A percentile compares a stretch with the other conserved stretches of the same genome.
These are phyloP conservation scores for Penicillium sp. DNA, from an alignment of 2,329 filamentous ascomycete species.

Conservation along the genomic window DNA sequence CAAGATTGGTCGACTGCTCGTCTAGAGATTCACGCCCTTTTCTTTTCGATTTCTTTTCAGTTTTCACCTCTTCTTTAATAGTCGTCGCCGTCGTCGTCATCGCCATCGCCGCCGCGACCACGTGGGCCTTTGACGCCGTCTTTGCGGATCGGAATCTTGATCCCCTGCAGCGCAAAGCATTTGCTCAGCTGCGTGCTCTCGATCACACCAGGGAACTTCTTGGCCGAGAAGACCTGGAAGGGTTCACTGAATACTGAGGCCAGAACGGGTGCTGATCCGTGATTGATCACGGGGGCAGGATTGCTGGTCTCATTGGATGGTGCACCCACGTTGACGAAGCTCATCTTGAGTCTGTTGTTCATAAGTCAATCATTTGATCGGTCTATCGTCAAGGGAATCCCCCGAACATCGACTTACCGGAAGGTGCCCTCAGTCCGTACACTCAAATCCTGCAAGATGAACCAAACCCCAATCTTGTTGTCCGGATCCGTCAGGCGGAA, in stretches of 20 bases:
- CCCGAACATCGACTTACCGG: constrained; percentile 55
- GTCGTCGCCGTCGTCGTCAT: constrained; percentile 34
- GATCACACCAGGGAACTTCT: constrained; percentile 97
- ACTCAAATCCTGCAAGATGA: constrained; percentile 91
- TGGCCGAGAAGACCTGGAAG: constrained; percentile 93
- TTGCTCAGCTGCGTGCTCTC: constrained; percentile 90
- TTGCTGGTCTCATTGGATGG: constrained; percentile 37
- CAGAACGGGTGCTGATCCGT: constrained; percentile 74
- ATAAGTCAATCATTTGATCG: neutral
- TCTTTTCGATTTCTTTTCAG: too few relatives aligned
- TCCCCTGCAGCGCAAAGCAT: constrained; percentile 87
- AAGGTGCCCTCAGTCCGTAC: constrained; percentile 91
- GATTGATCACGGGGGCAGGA: constrained; percentile 59
- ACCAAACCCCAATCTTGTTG: constrained; percentile 89
- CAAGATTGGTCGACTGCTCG: neutral
- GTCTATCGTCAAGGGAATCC: neutral
- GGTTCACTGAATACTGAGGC: constrained; percentile 81
- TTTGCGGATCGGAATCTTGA: constrained; percentile 95
- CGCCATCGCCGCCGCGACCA: constrained; percentile 34
- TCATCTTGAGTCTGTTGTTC: constrained; percentile 60
- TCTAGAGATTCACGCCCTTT: neutral
- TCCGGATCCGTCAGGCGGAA: constrained; percentile 76
- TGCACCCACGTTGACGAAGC: constrained; percentile 79
- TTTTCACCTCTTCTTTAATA: constrained; percentile 26
- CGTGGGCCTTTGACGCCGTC: constrained; percentile 60